phyloP scores from a whole-genome alignment of 371 early-diverging fungal species.

The Blakeslea trispora region DNA sequence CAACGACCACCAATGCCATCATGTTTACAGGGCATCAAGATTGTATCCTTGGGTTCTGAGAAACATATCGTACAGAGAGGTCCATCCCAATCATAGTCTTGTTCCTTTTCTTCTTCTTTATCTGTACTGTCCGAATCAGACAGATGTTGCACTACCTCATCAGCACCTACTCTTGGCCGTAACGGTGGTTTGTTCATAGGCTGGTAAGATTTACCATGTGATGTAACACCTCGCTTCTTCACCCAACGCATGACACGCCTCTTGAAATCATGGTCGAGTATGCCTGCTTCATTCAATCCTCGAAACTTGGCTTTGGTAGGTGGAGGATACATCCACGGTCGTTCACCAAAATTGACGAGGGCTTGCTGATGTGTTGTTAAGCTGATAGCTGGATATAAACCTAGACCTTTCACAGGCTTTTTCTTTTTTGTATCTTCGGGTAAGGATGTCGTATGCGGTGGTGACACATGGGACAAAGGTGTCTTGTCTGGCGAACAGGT shows the following conservation, averaged over 20 bases:
- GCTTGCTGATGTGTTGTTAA: slow-evolving; percentile 49
- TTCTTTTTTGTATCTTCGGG: not conserved
- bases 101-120: slow-evolving; percentile 7
- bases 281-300: slow-evolving; percentile 36
- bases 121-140: slow-evolving; percentile 14
- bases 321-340: slow-evolving; percentile 51
- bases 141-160: not conserved
- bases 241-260: slow-evolving; percentile 27
- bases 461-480: not conserved
- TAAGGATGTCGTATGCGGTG: not conserved
- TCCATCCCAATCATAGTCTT: slow-evolving; percentile 37
- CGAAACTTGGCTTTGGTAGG: slow-evolving; percentile 30
- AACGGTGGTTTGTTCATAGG: slow-evolving; percentile 17
- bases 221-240: slow-evolving; percentile 20
- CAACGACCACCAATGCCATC: slow-evolving; percentile 43
- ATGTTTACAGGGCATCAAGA: slow-evolving; percentile 48
- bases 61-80: slow-evolving; percentile 45
- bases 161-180: slow-evolving; percentile 17
- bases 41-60: slow-evolving; percentile 43
- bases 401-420: slow-evolving; percentile 23
- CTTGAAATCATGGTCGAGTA: slow-evolving; percentile 24
- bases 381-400: slow-evolving; percentile 51
- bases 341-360: slow-evolving; percentile 47
- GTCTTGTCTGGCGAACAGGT: slow-evolving; percentile 3
- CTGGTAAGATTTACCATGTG: slow-evolving; percentile 15